These are phyloP conservation scores for Pseudisothecium myosuroides DNA, from an alignment of 225 moss, liverwort and hornwort species.

Conservation along the genomic window DNA sequence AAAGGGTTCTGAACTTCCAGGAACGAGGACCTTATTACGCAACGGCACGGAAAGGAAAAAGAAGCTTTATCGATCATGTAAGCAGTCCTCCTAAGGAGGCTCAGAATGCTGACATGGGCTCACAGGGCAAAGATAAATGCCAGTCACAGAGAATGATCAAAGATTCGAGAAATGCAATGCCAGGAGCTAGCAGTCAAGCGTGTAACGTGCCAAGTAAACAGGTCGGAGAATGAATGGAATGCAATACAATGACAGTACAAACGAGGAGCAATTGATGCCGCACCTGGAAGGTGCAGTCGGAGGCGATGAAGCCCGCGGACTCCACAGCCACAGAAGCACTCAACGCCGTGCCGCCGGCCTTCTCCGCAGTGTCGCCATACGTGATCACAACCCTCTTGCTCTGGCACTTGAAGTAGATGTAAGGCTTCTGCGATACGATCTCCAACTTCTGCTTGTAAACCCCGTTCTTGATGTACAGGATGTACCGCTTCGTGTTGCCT, in stretches of 20 bases:
- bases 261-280: not conserved
- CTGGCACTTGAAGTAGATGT: constrained; percentile 5
- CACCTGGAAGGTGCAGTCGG: constrained; percentile 10
- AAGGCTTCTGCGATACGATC: not conserved
- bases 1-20: not conserved
- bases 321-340: constrained; percentile 1
- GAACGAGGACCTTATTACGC: not conserved
- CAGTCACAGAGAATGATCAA: not conserved
- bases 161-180: not conserved
- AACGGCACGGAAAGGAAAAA: not conserved
- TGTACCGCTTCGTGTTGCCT: not conserved
- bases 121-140: not conserved
- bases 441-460: constrained; percentile 3
- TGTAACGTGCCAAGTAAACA: not conserved
- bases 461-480: not conserved
- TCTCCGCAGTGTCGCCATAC: constrained; percentile 1
- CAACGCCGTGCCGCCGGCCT: constrained; percentile 3
- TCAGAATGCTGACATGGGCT: not conserved
- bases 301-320: not conserved
- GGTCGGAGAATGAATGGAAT: not conserved
- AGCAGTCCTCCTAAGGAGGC: too few species aligned
- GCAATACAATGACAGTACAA: not conserved
- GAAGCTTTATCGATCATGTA: not conserved
- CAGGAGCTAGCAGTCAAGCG: not conserved
- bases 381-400: not conserved